Conservation (phyloP, 352 stramenopile genomes). For the Phytophthora crassamura region DNA sequence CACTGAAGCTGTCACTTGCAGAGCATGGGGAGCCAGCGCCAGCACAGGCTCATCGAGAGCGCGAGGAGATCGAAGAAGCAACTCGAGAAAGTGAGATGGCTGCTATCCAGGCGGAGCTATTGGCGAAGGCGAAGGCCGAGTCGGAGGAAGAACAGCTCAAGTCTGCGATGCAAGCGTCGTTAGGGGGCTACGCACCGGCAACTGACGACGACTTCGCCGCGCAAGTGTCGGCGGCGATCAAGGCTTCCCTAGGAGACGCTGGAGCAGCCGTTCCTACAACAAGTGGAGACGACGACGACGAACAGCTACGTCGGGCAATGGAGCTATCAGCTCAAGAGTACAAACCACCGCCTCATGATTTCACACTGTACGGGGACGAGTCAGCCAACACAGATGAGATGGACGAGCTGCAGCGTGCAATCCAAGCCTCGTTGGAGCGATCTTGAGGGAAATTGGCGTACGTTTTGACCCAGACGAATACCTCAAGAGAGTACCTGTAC, state of each 20-base stretch:
- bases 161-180: constrained; percentile 70
- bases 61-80: constrained; percentile 54
- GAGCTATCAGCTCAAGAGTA: constrained; percentile 73
- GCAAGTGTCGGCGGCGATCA: constrained; percentile 70
- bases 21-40: constrained; percentile 44
- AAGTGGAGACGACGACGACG: constrained; percentile 50
- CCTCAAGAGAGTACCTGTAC: constrained; percentile 16
- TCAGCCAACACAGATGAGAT: constrained; percentile 62
- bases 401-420: constrained; percentile 82
- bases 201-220: constrained; percentile 51
- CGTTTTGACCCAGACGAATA: constrained; percentile 20
- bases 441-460: constrained; percentile 30
- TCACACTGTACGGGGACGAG: constrained; percentile 26
- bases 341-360: constrained; percentile 19
- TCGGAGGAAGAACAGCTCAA: constrained; percentile 83
- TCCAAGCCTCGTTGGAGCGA: constrained; percentile 76
- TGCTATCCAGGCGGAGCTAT: constrained; percentile 73
- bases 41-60: constrained; percentile 40
- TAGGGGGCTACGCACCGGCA: constrained; percentile 20
- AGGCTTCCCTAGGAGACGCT: constrained; percentile 58
- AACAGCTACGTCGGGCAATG: constrained; percentile 66
- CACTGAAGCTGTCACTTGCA: constrained; percentile 65
- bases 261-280: constrained; percentile 3
- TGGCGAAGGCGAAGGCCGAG: constrained; percentile 69
- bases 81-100: constrained; percentile 78